Conservation (phyloP, 495 filamentous ascomycete genomes). For the Xylaria intraflava region DNA sequence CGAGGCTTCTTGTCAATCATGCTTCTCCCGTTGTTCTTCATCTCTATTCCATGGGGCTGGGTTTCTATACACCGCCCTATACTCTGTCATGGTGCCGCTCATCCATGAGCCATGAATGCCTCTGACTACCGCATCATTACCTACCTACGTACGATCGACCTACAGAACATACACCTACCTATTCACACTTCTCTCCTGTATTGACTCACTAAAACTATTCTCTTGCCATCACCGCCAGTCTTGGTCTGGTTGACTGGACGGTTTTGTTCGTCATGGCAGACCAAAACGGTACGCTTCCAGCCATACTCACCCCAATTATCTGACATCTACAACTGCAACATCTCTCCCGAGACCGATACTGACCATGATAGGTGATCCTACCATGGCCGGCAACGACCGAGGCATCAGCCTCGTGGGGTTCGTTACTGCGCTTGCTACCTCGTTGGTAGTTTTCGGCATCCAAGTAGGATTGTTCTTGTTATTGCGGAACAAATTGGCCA, state of each 20-base stretch:
- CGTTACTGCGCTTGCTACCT: constrained; percentile 65
- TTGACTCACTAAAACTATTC: background rate
- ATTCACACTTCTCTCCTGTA: background rate
- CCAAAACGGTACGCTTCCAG: constrained; percentile 16
- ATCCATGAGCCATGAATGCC: background rate
- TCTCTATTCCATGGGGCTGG: background rate
- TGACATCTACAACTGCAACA: background rate
- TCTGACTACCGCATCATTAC: background rate
- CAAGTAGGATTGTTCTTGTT: constrained; percentile 72
- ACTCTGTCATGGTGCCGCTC: background rate
- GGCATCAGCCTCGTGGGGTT: constrained; percentile 60
- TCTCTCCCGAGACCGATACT: background rate
- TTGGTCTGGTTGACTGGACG: background rate
- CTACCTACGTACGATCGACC: too few relatives aligned
- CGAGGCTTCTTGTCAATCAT: background rate
- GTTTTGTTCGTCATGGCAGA: constrained; percentile 14
- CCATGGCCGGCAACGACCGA: constrained; percentile 34
- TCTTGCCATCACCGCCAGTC: background rate
- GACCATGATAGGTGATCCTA: constrained; percentile 1
- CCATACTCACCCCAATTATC: background rate
- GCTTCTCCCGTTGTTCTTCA: background rate
- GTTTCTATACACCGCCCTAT: background rate
- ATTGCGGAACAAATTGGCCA: constrained; percentile 66
- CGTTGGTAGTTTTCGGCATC: constrained; percentile 67
- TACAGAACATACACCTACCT: background rate